Conservation (phyloP, 805 yeast genomes). For the Torulaspora microellipsoides region DNA sequence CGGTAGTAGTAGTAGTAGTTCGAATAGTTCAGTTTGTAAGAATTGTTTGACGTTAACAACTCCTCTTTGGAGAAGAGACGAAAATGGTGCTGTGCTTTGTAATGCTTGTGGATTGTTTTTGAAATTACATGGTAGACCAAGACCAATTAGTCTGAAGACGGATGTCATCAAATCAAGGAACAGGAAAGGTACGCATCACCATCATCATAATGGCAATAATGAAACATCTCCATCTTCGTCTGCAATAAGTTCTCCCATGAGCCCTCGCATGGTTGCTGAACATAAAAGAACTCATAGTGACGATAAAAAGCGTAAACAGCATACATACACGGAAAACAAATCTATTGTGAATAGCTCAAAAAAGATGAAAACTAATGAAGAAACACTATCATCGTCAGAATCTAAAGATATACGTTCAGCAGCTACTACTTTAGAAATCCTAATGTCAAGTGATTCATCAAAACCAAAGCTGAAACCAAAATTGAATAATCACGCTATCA, state of each 20-base stretch:
- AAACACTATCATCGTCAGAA: slow-evolving; percentile 4
- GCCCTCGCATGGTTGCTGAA: slow-evolving; percentile 4
- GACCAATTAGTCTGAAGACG: slow-evolving; percentile 87
- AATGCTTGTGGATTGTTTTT: slow-evolving; percentile 91
- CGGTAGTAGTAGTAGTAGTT: background rate
- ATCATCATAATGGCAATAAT: slow-evolving; percentile 5
- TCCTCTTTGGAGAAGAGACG: slow-evolving; percentile 94
- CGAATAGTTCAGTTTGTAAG: slow-evolving; percentile 63
- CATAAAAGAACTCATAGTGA: slow-evolving; percentile 9
- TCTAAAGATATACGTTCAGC: slow-evolving; percentile 11
- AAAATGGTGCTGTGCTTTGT: slow-evolving; percentile 82
- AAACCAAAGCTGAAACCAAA: slow-evolving; percentile 9
- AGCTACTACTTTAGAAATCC: slow-evolving; percentile 11
- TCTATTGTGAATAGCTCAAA: background rate
- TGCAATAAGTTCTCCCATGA: background rate
- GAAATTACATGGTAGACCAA: slow-evolving; percentile 85
- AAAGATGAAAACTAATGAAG: slow-evolving; percentile 1
- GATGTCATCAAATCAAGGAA: slow-evolving; percentile 90
- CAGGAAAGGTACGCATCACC: slow-evolving; percentile 47
- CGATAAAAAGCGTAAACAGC: slow-evolving; percentile 19
- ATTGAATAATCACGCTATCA: background rate
- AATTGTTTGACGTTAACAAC: slow-evolving; percentile 92
- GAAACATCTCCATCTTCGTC: background rate
- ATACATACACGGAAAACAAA: background rate
- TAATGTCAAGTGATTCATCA: slow-evolving; percentile 9